A percentile compares a stretch with the other conserved stretches of the same genome.
phyloP scores from a whole-genome alignment of 1,139 yeast genomes.

The Hansenula sp. region DNA sequence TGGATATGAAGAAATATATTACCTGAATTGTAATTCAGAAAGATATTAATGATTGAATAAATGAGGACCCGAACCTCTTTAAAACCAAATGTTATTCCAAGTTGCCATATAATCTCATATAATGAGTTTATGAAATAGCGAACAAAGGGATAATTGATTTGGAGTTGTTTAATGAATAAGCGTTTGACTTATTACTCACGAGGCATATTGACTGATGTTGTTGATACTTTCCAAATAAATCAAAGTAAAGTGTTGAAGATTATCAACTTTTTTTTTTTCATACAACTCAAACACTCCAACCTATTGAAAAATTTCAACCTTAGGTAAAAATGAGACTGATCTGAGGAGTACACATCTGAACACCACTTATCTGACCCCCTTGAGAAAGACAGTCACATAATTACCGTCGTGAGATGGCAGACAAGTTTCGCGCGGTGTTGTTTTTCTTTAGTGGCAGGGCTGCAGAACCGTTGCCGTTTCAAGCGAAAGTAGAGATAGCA shows the following conservation, averaged over 20 bases:
- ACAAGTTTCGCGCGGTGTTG: no score
- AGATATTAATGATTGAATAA: constrained; percentile 13
- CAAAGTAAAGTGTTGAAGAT: not conserved
- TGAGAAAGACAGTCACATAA: no score
- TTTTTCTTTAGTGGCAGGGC: no score
- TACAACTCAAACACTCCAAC: no score
- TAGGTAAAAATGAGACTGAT: not conserved
- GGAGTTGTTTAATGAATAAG: not conserved
- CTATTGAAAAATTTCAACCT: not conserved
- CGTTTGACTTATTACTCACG: constrained; percentile 1
- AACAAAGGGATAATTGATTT: no score
- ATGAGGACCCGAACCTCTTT: constrained; percentile 79
- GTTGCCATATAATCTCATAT: not conserved
- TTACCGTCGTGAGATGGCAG: no score
- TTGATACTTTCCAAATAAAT: not conserved
- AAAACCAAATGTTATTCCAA: constrained; percentile 24
- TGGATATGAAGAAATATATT: constrained; percentile 13
- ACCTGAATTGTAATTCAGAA: constrained; percentile 9
- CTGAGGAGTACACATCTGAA: not conserved
- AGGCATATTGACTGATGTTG: constrained; percentile 6
- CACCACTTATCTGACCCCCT: no score
- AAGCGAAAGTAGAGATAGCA: no score
- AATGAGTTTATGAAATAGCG: not conserved
- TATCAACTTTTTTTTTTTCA: not conserved
- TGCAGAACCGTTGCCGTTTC: no score